Evolutionary conservation across 805 yeast genomes (phyloP).

Genomic region (Ogataea wickerhamii): DNA sequence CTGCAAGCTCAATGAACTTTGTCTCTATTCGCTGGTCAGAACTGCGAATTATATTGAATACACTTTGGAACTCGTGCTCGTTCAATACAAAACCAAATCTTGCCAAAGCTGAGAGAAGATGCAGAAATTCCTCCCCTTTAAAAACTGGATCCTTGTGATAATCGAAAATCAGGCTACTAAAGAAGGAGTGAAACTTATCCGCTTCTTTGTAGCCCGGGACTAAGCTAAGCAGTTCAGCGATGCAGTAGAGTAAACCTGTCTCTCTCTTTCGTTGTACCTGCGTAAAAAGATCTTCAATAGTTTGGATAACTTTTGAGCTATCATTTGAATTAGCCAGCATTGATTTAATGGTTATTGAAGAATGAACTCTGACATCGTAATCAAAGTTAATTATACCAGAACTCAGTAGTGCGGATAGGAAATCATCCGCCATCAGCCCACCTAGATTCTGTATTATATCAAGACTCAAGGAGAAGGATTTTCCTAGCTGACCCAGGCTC

Average conservation of each 20-base stretch:
- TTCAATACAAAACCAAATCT: conserved; percentile 8
- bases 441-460: conserved; percentile 11
- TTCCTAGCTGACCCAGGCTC: conserved; percentile 39
- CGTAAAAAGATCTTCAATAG: background rate
- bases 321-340: background rate
- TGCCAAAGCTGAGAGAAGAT: conserved; percentile 17
- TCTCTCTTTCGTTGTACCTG: background rate
- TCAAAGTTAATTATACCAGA: conserved; percentile 37
- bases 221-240: conserved; percentile 23
- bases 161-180: conserved; percentile 25
- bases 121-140: conserved; percentile 38
- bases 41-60: conserved; percentile 30
- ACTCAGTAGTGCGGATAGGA: conserved; percentile 32
- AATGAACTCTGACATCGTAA: conserved; percentile 39
- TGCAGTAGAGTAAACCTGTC: conserved; percentile 17
- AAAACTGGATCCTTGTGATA: conserved; percentile 32
- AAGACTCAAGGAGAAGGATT: conserved; percentile 34
- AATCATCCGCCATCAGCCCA: conserved; percentile 20
- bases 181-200: conserved; percentile 6
- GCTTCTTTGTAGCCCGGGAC: background rate
- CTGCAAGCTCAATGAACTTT: conserved; percentile 32
- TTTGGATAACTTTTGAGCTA: background rate
- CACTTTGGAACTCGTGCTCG: conserved; percentile 15
- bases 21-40: conserved; percentile 19
- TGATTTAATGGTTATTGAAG: conserved; percentile 36